Percentiles rank a stretch among this genome's conserved stretches.
Conservation (phyloP, 441 rosid genomes). For the Eruca vesicaria region DNA sequence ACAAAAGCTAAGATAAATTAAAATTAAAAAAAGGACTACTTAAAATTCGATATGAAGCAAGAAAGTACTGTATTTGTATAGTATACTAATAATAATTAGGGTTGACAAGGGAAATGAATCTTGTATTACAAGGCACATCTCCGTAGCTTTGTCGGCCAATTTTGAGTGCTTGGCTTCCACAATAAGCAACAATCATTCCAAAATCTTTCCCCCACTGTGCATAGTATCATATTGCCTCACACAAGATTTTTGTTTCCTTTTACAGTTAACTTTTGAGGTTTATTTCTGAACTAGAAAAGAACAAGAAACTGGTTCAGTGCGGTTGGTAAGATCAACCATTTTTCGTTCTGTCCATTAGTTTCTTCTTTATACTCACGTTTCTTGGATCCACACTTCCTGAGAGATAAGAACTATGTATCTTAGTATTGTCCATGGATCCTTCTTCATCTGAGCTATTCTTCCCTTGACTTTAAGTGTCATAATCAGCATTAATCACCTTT, state of each 20-base stretch:
- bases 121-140: conserved; percentile 31
- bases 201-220: conserved; percentile 21
- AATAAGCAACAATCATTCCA: conserved; percentile 32
- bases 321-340: conserved; percentile 31
- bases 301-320: conserved; percentile 28
- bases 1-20: background rate
- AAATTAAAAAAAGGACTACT: background rate
- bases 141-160: conserved; percentile 10
- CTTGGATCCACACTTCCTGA: too few species aligned
- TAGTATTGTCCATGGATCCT: conserved; percentile 46
- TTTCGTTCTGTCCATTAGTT: too few species aligned
- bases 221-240: conserved; percentile 17
- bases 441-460: conserved; percentile 73
- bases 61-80: background rate
- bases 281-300: background rate
- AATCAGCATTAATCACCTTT: background rate
- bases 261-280: background rate
- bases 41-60: background rate
- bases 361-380: too few species aligned
- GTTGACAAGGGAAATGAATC: conserved; percentile 15
- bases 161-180: conserved; percentile 33
- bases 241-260: conserved; percentile 17
- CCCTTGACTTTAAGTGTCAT: conserved; percentile 34
- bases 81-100: background rate
- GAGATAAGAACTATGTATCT: too few species aligned